phyloP scores from a whole-genome alignment of 768 basidiomycete species.

The Boletus subparvulus region DNA sequence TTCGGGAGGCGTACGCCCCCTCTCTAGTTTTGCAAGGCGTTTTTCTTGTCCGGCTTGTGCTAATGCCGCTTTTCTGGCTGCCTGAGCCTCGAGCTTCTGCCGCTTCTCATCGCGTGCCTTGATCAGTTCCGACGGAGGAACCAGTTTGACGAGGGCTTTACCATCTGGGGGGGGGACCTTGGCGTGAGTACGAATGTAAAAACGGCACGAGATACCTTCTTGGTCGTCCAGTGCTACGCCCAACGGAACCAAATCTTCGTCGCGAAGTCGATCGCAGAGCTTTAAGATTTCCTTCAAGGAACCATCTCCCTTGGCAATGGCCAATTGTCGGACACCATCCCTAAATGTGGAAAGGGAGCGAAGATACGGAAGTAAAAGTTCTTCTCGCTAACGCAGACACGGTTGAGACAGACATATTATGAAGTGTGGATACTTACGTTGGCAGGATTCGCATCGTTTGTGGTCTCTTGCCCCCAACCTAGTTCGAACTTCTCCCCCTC shows the following conservation, averaged over 20 bases:
- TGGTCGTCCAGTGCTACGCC: constrained; percentile 97
- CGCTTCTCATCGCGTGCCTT: constrained; percentile 88
- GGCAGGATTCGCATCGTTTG: constrained; percentile 35
- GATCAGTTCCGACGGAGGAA: constrained; percentile 77
- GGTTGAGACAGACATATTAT: background rate
- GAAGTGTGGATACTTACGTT: constrained; percentile 42
- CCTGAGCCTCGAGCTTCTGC: constrained; percentile 69
- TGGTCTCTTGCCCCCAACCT: constrained; percentile 80
- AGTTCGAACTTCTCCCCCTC: constrained; percentile 66
- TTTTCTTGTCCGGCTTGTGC: constrained; percentile 66
- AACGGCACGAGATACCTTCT: constrained; percentile 57
- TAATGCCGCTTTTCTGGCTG: constrained; percentile 72
- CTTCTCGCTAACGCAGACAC: constrained; percentile 63
- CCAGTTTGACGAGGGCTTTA: constrained; percentile 91
- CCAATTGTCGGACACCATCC: constrained; percentile 80
- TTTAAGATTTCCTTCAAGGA: constrained; percentile 79
- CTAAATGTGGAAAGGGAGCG: constrained; percentile 85
- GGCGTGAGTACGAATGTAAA: background rate
- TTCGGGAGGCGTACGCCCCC: constrained; percentile 69
- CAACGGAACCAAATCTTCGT: constrained; percentile 86
- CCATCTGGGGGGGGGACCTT: constrained; percentile 57
- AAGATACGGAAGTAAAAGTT: constrained; percentile 86
- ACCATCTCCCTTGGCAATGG: constrained; percentile 66
- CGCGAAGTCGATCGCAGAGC: constrained; percentile 87
- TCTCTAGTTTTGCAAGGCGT: constrained; percentile 78